Conservation (phyloP, 2,329 filamentous ascomycete genomes). For the Colletotrichum graminicola region DNA sequence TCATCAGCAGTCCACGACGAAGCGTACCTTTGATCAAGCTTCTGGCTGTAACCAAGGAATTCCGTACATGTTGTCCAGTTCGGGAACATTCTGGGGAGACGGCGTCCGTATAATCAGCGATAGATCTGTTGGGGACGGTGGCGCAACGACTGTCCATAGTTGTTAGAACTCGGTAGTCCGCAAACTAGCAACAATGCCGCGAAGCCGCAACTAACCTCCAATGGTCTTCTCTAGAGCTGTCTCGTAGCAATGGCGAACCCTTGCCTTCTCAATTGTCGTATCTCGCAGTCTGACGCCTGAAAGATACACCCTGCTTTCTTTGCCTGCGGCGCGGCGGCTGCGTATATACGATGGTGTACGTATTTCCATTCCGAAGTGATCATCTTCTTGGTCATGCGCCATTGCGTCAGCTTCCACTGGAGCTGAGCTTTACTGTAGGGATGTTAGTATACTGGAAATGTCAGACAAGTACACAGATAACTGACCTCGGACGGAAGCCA, state of each 20-base stretch:
- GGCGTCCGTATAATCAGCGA: background rate
- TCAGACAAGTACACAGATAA: background rate
- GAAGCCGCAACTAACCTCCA: background rate
- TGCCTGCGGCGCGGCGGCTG: background rate
- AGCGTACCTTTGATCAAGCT: background rate
- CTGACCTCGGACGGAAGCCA: background rate
- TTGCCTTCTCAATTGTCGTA: background rate
- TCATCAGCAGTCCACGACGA: background rate
- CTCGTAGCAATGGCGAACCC: background rate
- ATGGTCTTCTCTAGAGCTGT: background rate
- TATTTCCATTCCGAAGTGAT: background rate
- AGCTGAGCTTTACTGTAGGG: slow-evolving; percentile 1
- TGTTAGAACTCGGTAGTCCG: background rate
- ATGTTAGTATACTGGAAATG: background rate
- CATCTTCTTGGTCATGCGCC: slow-evolving; percentile 18
- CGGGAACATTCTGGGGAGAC: background rate
- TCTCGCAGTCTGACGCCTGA: background rate
- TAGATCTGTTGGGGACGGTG: background rate
- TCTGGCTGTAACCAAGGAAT: background rate
- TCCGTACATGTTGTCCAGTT: background rate
- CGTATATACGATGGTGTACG: background rate
- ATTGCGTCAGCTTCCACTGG: slow-evolving; percentile 15
- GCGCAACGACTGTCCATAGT: background rate
- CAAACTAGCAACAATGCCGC: background rate
- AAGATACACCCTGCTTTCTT: slow-evolving; percentile 12